Base-by-base conservation (phyloP, 345 rosid genomes). In the Euphorbia pulcherrima region DNA sequence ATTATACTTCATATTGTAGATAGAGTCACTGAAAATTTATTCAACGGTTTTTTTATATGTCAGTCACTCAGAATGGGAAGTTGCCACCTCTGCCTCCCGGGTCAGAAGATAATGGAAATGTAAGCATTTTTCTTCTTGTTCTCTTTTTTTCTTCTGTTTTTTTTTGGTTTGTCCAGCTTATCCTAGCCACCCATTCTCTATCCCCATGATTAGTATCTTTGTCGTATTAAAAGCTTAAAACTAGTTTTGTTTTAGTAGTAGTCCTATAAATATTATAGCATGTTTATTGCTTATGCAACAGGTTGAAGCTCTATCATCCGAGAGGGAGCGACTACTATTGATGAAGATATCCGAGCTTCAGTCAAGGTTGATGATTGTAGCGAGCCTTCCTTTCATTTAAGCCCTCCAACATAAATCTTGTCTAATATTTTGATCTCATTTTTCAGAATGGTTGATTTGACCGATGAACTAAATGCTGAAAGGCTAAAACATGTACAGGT, bases 11-110 rank as follows among this genome's bases (percentile, higher is more conserved):
- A 56, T 20, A 64, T 50, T 54, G n/a, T 14, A 17, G 40, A 58
- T 29, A 27, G 30, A 33, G 62, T 21, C 20, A 55, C 60, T 72
- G 58, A 64, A n/a, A n/a, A n/a, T n/a, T n/a, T 50, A 35, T 64
- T 27, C 51, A 33, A 44, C 8, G 9, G 20, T 23, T 62, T 62
- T 65, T 74, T n/a, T n/a, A n/a, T n/a, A 57, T 78, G 80, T 54
- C 88, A 92, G 97, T 74, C 61, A 64, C 78, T 70, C 97, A 84
- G 78, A 88, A 86, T 65, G 97, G 97, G 65, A 95, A 92, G 82
- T 84, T 90, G 82, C 97, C 92, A 23, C 88, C 85, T 0, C 76
- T 86, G 68, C 87, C 97, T 70, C 94, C 80, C 54, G 41, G 72
- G 65, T 57, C 79, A 16, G 99, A 92, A 77, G 87, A 69, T 75